These are phyloP conservation scores for Neonothopanus nambi DNA, from an alignment of 1,284 basidiomycete species.

Conservation along the genomic window DNA sequence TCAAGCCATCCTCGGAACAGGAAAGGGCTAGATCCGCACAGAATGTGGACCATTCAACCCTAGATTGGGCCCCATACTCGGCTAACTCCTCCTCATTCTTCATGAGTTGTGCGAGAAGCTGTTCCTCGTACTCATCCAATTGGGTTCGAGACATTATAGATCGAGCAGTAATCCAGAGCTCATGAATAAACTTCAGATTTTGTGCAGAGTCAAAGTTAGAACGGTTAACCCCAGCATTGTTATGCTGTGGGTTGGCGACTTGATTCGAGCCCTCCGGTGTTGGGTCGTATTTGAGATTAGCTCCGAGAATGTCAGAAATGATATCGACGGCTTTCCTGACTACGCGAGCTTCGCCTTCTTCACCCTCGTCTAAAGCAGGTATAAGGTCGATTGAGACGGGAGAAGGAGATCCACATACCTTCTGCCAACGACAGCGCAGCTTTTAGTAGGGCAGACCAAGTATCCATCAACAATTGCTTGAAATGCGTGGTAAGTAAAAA, in stretches of 20 bases:
- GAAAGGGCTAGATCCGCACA: slow-evolving; percentile 48
- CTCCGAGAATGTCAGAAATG: slow-evolving; percentile 6
- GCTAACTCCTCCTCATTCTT: slow-evolving; percentile 47
- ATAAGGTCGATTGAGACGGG: background rate
- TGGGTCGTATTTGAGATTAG: background rate
- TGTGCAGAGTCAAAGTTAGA: slow-evolving; percentile 18
- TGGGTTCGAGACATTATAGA: slow-evolving; percentile 41
- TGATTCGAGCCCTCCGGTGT: slow-evolving; percentile 1
- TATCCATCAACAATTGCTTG: slow-evolving; percentile 7
- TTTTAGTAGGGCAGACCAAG: slow-evolving; percentile 14
- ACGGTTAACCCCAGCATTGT: slow-evolving; percentile 5
- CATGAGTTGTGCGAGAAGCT: slow-evolving; percentile 49
- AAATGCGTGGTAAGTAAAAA: background rate
- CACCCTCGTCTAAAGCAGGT: slow-evolving; percentile 4
- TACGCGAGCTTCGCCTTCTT: slow-evolving; percentile 7
- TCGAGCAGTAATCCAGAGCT: slow-evolving; percentile 53
- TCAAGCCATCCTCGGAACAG: slow-evolving; percentile 46
- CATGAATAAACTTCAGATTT: slow-evolving; percentile 53
- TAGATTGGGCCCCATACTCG: slow-evolving; percentile 44
- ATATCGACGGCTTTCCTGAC: background rate
- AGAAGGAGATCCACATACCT: slow-evolving; percentile 2
- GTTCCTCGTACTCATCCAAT: slow-evolving; percentile 43
- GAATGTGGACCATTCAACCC: slow-evolving; percentile 57
- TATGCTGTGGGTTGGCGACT: slow-evolving; percentile 6
- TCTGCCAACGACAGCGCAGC: slow-evolving; percentile 3